These are phyloP conservation scores for Cytospora mali DNA, from an alignment of 2,329 filamentous ascomycete species.

Conservation along the genomic window DNA sequence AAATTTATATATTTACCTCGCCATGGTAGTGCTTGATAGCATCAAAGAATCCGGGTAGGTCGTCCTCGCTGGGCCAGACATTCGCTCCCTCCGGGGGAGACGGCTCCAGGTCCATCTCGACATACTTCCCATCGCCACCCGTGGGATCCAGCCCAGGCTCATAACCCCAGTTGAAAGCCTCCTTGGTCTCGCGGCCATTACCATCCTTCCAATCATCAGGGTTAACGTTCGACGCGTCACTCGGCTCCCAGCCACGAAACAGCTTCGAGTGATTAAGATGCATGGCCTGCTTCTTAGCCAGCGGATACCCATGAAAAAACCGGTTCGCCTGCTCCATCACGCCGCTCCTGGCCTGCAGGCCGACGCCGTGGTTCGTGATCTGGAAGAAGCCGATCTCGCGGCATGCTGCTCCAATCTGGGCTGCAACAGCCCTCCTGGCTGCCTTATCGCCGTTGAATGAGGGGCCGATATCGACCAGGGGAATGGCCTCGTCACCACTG, in stretches of 20 bases:
- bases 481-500: slow-evolving; percentile 2
- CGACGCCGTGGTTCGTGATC: slow-evolving; percentile 33
- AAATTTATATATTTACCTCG: background rate
- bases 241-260: slow-evolving; percentile 28
- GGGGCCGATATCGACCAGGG: slow-evolving; percentile 17
- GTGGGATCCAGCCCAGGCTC: slow-evolving; percentile 26
- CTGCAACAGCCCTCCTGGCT: background rate
- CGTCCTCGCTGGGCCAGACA: slow-evolving; percentile 13
- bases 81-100: slow-evolving; percentile 12
- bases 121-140: slow-evolving; percentile 4
- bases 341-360: slow-evolving; percentile 25
- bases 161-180: slow-evolving; percentile 28
- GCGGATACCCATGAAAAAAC: slow-evolving; percentile 31
- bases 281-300: slow-evolving; percentile 30
- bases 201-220: slow-evolving; percentile 2
- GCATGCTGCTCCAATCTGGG: slow-evolving; percentile 17
- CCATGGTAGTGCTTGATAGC: slow-evolving; percentile 21
- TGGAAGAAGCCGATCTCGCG: slow-evolving; percentile 36
- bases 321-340: slow-evolving; percentile 28
- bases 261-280: slow-evolving; percentile 28
- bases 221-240: slow-evolving; percentile 6
- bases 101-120: slow-evolving; percentile 6
- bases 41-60: slow-evolving; percentile 13
- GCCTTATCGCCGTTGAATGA: slow-evolving; percentile 8
- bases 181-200: slow-evolving; percentile 22